Conservation (phyloP, 176 grass and related monocot genomes). For the Tillandsia leiboldiana region DNA sequence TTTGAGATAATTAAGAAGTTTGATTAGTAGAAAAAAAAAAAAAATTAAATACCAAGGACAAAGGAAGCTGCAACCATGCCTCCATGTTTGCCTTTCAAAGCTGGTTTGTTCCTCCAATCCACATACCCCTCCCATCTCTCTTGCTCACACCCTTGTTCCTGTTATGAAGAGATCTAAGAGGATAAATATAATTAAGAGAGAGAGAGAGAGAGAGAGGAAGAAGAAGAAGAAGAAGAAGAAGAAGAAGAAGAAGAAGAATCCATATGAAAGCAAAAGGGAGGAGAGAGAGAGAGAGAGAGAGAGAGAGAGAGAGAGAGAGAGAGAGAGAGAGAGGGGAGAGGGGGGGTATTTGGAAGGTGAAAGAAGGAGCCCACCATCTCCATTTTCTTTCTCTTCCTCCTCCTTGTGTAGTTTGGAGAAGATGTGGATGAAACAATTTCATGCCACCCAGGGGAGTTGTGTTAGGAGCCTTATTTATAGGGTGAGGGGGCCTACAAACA, state of each 20-base stretch:
- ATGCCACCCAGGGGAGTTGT: no score
- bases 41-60: slow-evolving; percentile 49
- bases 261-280: background rate
- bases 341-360: no score
- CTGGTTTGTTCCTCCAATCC: slow-evolving; percentile 81
- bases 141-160: slow-evolving; percentile 41
- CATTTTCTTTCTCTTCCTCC: no score
- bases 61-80: slow-evolving; percentile 91
- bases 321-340: no score
- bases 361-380: no score
- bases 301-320: background rate
- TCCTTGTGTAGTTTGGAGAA: no score
- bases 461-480: no score
- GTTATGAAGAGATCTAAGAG: background rate
- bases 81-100: slow-evolving; percentile 65
- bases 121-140: slow-evolving; percentile 83
- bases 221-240: background rate
- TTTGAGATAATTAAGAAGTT: no score
- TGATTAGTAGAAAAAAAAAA: background rate
- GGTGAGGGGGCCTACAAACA: no score
- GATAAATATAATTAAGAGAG: background rate
- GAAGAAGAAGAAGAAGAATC: background rate
- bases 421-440: no score
- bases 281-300: background rate
- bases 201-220: background rate